A percentile compares a stretch with the other conserved stretches of the same genome.
Evolutionary conservation across 2,329 filamentous ascomycete genomes (phyloP).

Genomic region (Proliferodiscus dingleyae): DNA sequence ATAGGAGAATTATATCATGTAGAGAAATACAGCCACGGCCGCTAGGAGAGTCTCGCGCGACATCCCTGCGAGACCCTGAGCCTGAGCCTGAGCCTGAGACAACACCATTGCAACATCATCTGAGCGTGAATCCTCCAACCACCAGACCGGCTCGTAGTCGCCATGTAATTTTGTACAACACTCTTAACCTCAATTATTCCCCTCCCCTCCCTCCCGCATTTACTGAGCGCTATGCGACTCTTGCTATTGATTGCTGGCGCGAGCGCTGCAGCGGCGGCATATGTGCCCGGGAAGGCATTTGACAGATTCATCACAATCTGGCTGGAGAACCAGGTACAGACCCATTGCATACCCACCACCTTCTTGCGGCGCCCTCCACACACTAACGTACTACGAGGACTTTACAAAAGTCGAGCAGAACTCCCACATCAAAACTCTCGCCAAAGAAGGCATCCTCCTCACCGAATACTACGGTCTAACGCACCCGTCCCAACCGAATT

Average conservation of each 20-base stretch:
- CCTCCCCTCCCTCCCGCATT: neutral
- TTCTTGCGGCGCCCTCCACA: neutral
- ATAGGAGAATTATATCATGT: no score
- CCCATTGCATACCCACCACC: no score
- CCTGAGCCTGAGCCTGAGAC: no score
- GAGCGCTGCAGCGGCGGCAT: slow-evolving; percentile 11
- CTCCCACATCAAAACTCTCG: slow-evolving; percentile 36
- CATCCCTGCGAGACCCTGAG: no score
- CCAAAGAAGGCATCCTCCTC: slow-evolving; percentile 40
- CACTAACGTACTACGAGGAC: slow-evolving; percentile 33
- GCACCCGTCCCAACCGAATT: slow-evolving; percentile 44
- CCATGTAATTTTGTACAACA: no score
- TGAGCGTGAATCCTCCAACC: no score
- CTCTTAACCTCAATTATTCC: no score
- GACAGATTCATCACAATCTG: slow-evolving; percentile 57
- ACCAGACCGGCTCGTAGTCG: no score
- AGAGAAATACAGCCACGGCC: no score
- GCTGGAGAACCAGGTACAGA: slow-evolving; percentile 52
- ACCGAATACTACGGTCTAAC: slow-evolving; percentile 44
- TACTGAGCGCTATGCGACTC: slow-evolving; percentile 13
- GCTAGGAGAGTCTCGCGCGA: no score
- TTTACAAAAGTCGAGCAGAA: slow-evolving; percentile 39
- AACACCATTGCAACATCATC: no score
- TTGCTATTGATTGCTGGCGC: slow-evolving; percentile 10
- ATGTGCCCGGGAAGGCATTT: slow-evolving; percentile 46